Evolutionary conservation across 306 rosid species (phyloP).

Genomic region (Coriaria nepalensis): DNA sequence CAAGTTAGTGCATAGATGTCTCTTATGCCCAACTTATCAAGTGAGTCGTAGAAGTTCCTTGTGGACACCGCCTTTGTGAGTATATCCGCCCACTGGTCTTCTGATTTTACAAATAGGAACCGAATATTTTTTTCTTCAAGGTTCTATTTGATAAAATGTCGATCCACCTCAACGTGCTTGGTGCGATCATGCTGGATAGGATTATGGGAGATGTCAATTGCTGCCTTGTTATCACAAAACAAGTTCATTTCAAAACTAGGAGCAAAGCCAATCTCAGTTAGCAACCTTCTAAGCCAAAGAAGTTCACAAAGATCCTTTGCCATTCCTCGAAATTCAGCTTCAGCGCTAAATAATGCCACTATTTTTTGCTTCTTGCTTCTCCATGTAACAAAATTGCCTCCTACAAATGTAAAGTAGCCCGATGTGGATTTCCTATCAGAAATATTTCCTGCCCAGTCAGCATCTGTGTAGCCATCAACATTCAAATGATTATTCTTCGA

Average conservation of each 20-base stretch:
- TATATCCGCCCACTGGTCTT: too few species aligned
- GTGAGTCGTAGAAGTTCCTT: too few species aligned
- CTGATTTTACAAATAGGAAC: neutral
- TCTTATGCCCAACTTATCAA: too few species aligned
- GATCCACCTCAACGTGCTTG: too few species aligned
- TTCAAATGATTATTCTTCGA: neutral
- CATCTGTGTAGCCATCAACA: neutral
- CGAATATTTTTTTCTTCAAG: too few species aligned
- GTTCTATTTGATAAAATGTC: neutral
- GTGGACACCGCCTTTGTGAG: too few species aligned
- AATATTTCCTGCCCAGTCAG: neutral
- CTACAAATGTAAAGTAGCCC: neutral
- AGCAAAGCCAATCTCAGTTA: neutral
- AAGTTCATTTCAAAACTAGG: neutral
- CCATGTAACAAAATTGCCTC: neutral
- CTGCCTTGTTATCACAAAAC: neutral
- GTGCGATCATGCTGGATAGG: too few species aligned
- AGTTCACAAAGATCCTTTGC: neutral
- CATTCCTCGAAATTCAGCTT: neutral
- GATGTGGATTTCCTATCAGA: neutral
- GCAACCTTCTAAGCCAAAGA: too few species aligned
- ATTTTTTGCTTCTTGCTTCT: too few species aligned
- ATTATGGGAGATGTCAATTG: neutral
- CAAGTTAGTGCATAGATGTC: too few species aligned
- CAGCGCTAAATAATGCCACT: too few species aligned